Base-by-base conservation (phyloP, 495 filamentous ascomycete species). In the Talaromyces adpressus region DNA sequence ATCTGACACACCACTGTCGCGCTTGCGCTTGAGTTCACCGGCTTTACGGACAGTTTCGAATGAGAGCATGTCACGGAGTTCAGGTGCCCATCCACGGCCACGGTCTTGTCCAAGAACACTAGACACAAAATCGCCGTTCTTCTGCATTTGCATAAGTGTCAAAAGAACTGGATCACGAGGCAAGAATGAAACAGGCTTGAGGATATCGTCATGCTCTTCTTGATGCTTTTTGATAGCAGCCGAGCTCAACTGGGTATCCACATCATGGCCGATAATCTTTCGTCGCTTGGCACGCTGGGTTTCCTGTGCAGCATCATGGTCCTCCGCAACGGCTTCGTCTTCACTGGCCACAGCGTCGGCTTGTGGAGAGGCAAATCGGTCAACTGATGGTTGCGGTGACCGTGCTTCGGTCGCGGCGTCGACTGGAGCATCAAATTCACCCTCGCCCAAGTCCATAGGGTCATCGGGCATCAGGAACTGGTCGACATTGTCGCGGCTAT, bases 11-110 rank as follows among this genome's bases (percentile, higher is more conserved):
- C 91, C 93, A 67, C 87, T 91, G 71, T 96, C 94, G 45, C 94
- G 87, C 82, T 98, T 98, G 61, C 95, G 79, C 84, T 98, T 98
- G 54, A 94, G 81, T 45, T 94, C 91, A 54, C 90, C 89, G 12
- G 87, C 82, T 56, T 84, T 85, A 62, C 87, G 85, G 18, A 97
- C 84, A 9, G 89, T 83, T 63, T 93, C 91, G 34, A 97, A 79
- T 36, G 91, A 93, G 25, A 97, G 73, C 59, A 98, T 81, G 8
- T 87, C 90, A 64, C 91, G 87, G 6, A 98, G 83, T 74, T 98
- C 94, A 3, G 93, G 94, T 12, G 94, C 94, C 91, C 91, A 96
- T 25, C 83, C 85, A 65, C 82, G 82, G 61, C 86, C 88, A 63
- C 90, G 87, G 20, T 86, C 89, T 62, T 91, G 89, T 12, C 89